phyloP scores from a whole-genome alignment of 2,329 filamentous ascomycete genomes.

The Alternaria rosae region DNA sequence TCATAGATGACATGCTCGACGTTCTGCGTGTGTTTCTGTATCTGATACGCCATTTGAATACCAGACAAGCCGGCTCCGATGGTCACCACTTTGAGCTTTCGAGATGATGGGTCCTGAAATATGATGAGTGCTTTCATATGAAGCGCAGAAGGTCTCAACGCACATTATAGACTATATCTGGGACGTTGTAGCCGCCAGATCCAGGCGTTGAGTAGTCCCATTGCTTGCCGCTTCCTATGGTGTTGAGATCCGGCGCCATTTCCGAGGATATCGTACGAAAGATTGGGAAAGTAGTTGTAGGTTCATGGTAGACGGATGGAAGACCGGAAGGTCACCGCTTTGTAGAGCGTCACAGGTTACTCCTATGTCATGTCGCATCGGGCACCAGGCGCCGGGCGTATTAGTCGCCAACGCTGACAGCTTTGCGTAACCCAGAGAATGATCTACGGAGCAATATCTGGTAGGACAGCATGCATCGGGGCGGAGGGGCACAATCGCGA shows the following conservation, averaged over 20 bases:
- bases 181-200: conserved; percentile 52
- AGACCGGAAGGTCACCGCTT: too few relatives aligned
- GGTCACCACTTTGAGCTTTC: conserved; percentile 56
- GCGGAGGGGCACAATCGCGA: not conserved
- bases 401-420: not conserved
- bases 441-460: not conserved
- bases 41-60: conserved; percentile 58
- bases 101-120: conserved; percentile 20
- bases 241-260: conserved; percentile 56
- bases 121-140: not conserved
- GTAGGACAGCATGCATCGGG: not conserved
- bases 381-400: not conserved
- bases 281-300: not conserved
- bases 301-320: not conserved
- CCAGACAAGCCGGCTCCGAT: conserved; percentile 59
- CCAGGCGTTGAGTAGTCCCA: conserved; percentile 56
- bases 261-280: not conserved
- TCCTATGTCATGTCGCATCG: not conserved
- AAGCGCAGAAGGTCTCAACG: not conserved
- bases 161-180: conserved; percentile 50
- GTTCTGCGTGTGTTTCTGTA: conserved; percentile 54
- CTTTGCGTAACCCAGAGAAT: not conserved
- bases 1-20: conserved; percentile 59
- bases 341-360: not conserved
- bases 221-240: conserved; percentile 41